Evolutionary conservation across 1,139 yeast genomes (phyloP).

Genomic region (Candida anutae): DNA sequence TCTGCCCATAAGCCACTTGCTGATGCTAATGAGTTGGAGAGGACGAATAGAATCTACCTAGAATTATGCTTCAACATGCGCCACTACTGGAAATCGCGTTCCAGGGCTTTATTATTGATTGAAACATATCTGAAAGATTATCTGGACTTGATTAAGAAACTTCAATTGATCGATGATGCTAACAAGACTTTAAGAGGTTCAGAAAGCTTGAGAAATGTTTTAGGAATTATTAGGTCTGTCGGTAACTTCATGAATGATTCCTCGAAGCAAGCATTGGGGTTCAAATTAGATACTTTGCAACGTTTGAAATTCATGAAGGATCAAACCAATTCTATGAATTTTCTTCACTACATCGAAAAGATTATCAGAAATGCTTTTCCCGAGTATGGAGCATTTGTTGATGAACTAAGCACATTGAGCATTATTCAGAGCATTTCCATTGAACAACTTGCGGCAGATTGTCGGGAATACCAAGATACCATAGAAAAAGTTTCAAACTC

Average conservation of each 20-base stretch:
- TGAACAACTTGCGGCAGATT: constrained; percentile 70
- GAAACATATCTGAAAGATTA: constrained; percentile 71
- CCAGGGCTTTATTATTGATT: constrained; percentile 64
- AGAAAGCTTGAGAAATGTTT: constrained; percentile 53
- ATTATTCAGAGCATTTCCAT: constrained; percentile 62
- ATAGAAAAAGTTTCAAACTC: constrained; percentile 51
- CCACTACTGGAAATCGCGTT: constrained; percentile 79
- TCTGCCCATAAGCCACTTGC: constrained; percentile 40
- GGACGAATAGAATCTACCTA: constrained; percentile 75
- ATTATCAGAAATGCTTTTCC: constrained; percentile 73
- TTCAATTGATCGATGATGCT: constrained; percentile 63
- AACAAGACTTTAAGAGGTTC: constrained; percentile 55
- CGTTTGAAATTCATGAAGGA: constrained; percentile 84
- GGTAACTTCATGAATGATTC: constrained; percentile 93
- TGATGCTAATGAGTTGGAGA: constrained; percentile 56
- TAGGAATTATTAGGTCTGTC: constrained; percentile 72
- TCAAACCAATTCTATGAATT: constrained; percentile 66
- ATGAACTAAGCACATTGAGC: constrained; percentile 60
- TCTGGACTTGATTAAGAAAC: constrained; percentile 54
- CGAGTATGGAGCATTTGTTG: constrained; percentile 66
- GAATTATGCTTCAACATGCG: constrained; percentile 73
- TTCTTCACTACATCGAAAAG: constrained; percentile 81
- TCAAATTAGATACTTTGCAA: constrained; percentile 73
- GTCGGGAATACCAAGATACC: constrained; percentile 50
- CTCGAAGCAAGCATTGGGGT: constrained; percentile 76